A percentile compares a stretch with the other conserved stretches of the same genome.
These are phyloP conservation scores for Pleurotus eryngii DNA, from an alignment of 768 basidiomycete species.

Conservation along the genomic window DNA sequence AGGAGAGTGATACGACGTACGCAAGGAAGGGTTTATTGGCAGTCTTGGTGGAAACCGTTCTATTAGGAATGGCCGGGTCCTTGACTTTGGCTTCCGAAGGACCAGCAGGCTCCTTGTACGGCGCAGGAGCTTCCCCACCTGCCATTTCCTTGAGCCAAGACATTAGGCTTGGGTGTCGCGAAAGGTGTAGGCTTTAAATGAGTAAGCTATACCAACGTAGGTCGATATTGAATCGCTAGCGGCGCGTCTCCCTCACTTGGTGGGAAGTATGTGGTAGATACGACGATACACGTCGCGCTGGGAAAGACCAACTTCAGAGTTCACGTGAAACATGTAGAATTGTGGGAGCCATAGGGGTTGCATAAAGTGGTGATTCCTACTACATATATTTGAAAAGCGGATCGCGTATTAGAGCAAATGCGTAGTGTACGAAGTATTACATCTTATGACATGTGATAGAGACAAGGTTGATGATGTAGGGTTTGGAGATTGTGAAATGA, in stretches of 20 bases:
- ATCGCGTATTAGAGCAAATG: not conserved
- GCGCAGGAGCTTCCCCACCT: constrained; percentile 34
- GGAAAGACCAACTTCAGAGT: not conserved
- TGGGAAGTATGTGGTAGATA: not conserved
- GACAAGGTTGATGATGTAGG: constrained; percentile 4
- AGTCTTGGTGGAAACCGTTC: constrained; percentile 75
- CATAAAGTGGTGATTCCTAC: constrained; percentile 5
- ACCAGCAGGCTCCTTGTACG: constrained; percentile 36
- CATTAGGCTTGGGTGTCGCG: constrained; percentile 35
- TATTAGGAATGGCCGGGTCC: constrained; percentile 62
- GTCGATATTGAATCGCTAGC: not conserved
- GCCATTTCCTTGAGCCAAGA: constrained; percentile 59
- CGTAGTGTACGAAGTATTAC: constrained; percentile 7
- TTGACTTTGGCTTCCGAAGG: constrained; percentile 38
- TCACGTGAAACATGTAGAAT: constrained; percentile 5
- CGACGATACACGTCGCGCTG: constrained; percentile 1
- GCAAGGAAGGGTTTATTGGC: constrained; percentile 85
- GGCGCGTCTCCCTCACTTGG: not conserved
- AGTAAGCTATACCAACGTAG: no score
- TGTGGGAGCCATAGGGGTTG: not conserved
- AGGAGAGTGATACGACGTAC: constrained; percentile 42
- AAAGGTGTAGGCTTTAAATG: no score
- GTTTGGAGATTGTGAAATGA: constrained; percentile 1
- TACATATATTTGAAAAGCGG: constrained; percentile 5
- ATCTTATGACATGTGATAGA: constrained; percentile 8